These are phyloP conservation scores for Saccharomyces hybrid DNA, from an alignment of 1,139 yeast species.

Conservation along the genomic window DNA sequence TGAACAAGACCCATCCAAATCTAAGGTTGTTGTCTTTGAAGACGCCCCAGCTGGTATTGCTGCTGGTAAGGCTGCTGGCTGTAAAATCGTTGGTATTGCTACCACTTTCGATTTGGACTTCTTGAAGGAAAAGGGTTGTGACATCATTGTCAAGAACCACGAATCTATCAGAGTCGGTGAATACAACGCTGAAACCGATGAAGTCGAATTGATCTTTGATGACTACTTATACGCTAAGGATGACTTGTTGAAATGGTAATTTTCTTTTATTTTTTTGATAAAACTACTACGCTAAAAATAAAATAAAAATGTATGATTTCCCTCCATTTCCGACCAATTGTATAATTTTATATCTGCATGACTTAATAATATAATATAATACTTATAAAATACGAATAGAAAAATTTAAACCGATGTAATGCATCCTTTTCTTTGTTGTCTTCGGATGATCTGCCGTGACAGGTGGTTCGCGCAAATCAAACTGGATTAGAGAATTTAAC, in stretches of 20 bases:
- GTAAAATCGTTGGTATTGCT: slow-evolving; percentile 76
- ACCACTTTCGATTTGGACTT: slow-evolving; percentile 67
- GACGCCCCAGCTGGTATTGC: slow-evolving; percentile 47
- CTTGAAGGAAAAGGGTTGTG: slow-evolving; percentile 72
- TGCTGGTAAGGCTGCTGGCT: slow-evolving; percentile 84
- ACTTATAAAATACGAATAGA: background rate
- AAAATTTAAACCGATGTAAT: background rate
- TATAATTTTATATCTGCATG: background rate
- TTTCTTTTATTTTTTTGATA: background rate
- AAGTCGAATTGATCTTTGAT: slow-evolving; percentile 32
- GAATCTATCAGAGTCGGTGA: slow-evolving; percentile 40
- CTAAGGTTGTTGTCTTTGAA: slow-evolving; percentile 47
- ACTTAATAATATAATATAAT: slow-evolving; percentile 1
- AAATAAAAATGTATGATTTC: background rate
- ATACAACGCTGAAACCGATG: slow-evolving; percentile 33
- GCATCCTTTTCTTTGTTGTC: slow-evolving; percentile 11
- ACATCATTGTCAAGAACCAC: slow-evolving; percentile 70
- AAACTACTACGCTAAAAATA: slow-evolving; percentile 1
- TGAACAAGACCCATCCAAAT: slow-evolving; percentile 32
- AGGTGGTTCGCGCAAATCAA: background rate
- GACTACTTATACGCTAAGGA: slow-evolving; percentile 35
- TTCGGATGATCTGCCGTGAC: slow-evolving; percentile 4
- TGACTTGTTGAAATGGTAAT: slow-evolving; percentile 32
- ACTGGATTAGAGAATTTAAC: background rate
- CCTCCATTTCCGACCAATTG: slow-evolving; percentile 1